Evolutionary conservation across 2,329 filamentous ascomycete species (phyloP), one percentile per base, ranked within the genome.

Genomic region (Penicillium sp.): DNA sequence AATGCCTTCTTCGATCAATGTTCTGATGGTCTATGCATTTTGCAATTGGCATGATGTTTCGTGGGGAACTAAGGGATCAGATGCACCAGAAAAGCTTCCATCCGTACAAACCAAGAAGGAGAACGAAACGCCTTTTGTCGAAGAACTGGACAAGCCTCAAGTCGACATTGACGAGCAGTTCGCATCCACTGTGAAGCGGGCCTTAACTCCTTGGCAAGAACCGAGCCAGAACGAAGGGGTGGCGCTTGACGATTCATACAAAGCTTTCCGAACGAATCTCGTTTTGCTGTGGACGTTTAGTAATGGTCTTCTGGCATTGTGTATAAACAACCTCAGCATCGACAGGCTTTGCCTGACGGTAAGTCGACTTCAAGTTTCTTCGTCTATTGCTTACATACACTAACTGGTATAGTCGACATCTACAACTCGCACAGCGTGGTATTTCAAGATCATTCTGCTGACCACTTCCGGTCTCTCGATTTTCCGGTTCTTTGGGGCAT

Each of bases 41-140:
- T 93, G 88, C 82, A 96, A 97, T 75, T 96, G 90, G 91, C 91
- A 97, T 73, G 91, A 97, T 75, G 91, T 97, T 45, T 95, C 90
- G 12, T 96, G 91, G 89, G 91, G 91, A 78, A 97, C 91, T 72
- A 97, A 97, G 78, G 91, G 91, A 64, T 86, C 90, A 6, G 91
- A 97, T 75, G 94, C 94, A 72, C 82, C 84, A 21, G 90, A 96
- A 64, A 85, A 86, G 24, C 77, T 97, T 13, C 91, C 91, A 0
- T 93, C 90, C 21, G 91, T 87, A 2, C 81, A 86, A 59, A 87
- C 91, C 7, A 84, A 83, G 62, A 95, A 95, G 72, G 84, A 83
- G 46, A 90, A 93, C 68, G 86, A 95, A 65, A 82, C 81, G 3
- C 77, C 77, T 1, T 85, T 95, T 21, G 87, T 97, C n/a, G 91